Base-by-base conservation (phyloP, 2,329 filamentous ascomycete genomes). In the Zymoseptoria crescenta region DNA sequence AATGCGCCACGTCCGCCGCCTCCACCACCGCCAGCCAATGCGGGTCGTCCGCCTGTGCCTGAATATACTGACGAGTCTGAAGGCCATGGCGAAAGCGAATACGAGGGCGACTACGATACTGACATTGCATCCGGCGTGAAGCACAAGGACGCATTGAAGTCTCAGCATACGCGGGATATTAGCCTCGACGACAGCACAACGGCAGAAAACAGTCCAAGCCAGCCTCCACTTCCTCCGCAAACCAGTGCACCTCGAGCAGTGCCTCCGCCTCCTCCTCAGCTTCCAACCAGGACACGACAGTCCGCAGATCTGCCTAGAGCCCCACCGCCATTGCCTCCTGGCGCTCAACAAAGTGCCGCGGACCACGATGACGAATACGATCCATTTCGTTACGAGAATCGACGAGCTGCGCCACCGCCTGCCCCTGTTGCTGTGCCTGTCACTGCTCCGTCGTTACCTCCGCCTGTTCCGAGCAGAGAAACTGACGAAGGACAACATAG, bases 61-160 rank as follows among this genome's bases (percentile, higher is more conserved):
- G 67, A 63, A 21, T 61, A 65, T 20, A 52, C 62, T 5, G 52
- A 62, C 6, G 76, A 81, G 49, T 86, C 87, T 13, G 86, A 85
- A 27, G 87, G 88, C 60, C 90, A 88, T 60, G 91, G 95, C 69
- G 82, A 91, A 35, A 95, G 91, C 0, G 93, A 96, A 70, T 97
- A 97, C 70, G 94, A 99, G 71, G 94, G 93, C 6, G 94, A 97
- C 70, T 97, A 97, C 72, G 94, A 97, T 68, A 97, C 94, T 6
- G 94, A 97, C 72, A 97, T 97, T 70, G 92, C 88, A 1, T 90
- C 92, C n/a, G 87, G 90, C 8, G 91, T 85, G n/a, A 90, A 89
- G 58, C 91, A 96, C 74, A 96, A 96, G 74, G 93, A 96, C 75
- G 92, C 93, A 0, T 75, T 97, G 62, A 96, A 93, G 73, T 79